phyloP scores from a whole-genome alignment of 2,329 filamentous ascomycete species.

The Teratosphaeria epicoccoides region DNA sequence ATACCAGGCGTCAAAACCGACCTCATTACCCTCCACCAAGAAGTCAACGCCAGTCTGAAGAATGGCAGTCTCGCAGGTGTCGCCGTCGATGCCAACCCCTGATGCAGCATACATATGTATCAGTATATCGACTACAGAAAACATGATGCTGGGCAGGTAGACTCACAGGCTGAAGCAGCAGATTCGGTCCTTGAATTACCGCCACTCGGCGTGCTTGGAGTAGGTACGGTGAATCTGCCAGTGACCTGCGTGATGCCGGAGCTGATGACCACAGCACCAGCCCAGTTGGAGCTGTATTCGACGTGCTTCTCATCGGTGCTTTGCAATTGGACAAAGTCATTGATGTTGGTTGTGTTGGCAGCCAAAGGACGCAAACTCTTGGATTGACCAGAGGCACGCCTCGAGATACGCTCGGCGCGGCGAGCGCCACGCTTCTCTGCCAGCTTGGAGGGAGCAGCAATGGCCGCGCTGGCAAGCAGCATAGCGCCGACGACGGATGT shows the following conservation, averaged over 20 bases:
- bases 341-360: slow-evolving; percentile 20
- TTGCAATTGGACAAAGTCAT: slow-evolving; percentile 10
- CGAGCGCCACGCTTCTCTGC: slow-evolving; percentile 24
- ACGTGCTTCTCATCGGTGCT: slow-evolving; percentile 27
- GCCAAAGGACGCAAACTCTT: slow-evolving; percentile 21
- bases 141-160: not conserved
- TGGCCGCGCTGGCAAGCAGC: slow-evolving; percentile 32
- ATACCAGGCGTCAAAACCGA: slow-evolving; percentile 48
- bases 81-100: slow-evolving; percentile 50
- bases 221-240: slow-evolving; percentile 45
- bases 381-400: slow-evolving; percentile 17
- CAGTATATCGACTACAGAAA: not conserved
- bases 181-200: slow-evolving; percentile 29
- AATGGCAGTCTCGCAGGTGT: slow-evolving; percentile 41
- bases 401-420: slow-evolving; percentile 28
- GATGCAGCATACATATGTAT: not conserved
- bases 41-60: slow-evolving; percentile 50
- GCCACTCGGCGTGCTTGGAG: slow-evolving; percentile 33
- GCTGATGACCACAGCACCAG: slow-evolving; percentile 45
- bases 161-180: slow-evolving; percentile 41
- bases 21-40: slow-evolving; percentile 33
- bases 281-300: slow-evolving; percentile 48
- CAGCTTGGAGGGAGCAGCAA: slow-evolving; percentile 32
- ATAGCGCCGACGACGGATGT: slow-evolving; percentile 26
- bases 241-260: slow-evolving; percentile 44